Conservation (phyloP, 805 yeast species). For the Yarrowia sp. region DNA sequence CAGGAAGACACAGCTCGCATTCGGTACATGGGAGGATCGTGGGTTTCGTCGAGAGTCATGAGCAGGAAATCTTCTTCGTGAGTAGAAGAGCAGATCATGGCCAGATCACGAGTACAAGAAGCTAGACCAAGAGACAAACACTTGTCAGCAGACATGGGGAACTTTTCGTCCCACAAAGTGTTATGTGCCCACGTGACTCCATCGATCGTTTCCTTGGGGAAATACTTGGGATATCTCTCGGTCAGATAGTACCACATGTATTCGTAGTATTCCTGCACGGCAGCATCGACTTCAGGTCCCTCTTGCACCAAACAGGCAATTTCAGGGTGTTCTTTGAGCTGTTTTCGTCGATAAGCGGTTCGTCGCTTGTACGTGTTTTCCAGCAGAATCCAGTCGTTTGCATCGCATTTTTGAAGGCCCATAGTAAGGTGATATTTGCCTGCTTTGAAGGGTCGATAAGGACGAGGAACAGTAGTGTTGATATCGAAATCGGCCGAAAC, state of each 20-base stretch:
- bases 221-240: constrained; percentile 53
- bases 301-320: constrained; percentile 37
- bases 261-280: constrained; percentile 52
- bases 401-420: constrained; percentile 51
- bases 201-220: constrained; percentile 33
- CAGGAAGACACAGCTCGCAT: constrained; percentile 51
- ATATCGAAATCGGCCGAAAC: background rate
- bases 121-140: background rate
- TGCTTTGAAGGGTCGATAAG: constrained; percentile 55
- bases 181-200: constrained; percentile 33
- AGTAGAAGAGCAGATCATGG: constrained; percentile 20
- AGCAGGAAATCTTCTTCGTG: constrained; percentile 62
- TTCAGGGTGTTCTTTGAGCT: constrained; percentile 35
- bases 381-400: constrained; percentile 57
- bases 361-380: constrained; percentile 56
- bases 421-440: constrained; percentile 61
- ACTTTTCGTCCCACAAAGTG: constrained; percentile 43
- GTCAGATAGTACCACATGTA: constrained; percentile 43
- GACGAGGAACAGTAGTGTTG: background rate
- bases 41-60: constrained; percentile 50
- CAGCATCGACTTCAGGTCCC: constrained; percentile 36
- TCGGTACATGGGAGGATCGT: constrained; percentile 44
- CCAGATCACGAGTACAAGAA: background rate
- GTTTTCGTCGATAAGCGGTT: constrained; percentile 43
- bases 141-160: background rate